Percentiles rank a stretch among this genome's conserved stretches.
phyloP scores from a whole-genome alignment of 208 protist species.

The Trypanosoma theileri region DNA sequence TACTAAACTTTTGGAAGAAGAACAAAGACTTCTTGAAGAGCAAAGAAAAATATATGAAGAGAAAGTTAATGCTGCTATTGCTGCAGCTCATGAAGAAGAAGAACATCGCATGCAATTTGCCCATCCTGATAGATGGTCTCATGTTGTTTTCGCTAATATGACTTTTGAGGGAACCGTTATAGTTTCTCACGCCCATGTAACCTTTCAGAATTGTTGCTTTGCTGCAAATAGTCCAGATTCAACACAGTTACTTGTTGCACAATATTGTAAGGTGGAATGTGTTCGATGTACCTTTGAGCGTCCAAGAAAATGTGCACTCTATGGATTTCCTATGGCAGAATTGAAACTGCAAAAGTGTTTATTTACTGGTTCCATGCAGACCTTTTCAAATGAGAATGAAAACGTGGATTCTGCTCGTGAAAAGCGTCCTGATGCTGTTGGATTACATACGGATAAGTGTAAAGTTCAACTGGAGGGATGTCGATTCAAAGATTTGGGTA shows the following conservation, averaged over 20 bases:
- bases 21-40: constrained; percentile 56
- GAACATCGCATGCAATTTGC: constrained; percentile 83
- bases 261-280: constrained; percentile 78
- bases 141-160: constrained; percentile 64
- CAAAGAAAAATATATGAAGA: constrained; percentile 56
- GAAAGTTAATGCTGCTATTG: constrained; percentile 63
- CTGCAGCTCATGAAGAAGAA: constrained; percentile 60
- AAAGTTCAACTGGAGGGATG: constrained; percentile 35
- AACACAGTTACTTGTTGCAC: constrained; percentile 70
- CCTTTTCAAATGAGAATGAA: constrained; percentile 7
- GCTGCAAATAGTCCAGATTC: constrained; percentile 14
- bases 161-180: constrained; percentile 73
- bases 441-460: constrained; percentile 52
- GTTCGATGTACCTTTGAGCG: constrained; percentile 76
- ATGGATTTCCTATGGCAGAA: constrained; percentile 59
- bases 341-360: constrained; percentile 64
- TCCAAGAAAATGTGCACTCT: constrained; percentile 51
- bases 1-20: constrained; percentile 59
- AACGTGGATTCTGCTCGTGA: constrained; percentile 7
- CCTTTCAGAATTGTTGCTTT: constrained; percentile 83
- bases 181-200: constrained; percentile 75
- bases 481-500: constrained; percentile 39
- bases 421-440: constrained; percentile 36
- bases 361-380: constrained; percentile 59
- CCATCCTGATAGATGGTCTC: constrained; percentile 73